Percentiles rank a stretch among this genome's conserved stretches.
Evolutionary conservation across 805 yeast genomes (phyloP).

Genomic region (Sporopachydermia quercuum): DNA sequence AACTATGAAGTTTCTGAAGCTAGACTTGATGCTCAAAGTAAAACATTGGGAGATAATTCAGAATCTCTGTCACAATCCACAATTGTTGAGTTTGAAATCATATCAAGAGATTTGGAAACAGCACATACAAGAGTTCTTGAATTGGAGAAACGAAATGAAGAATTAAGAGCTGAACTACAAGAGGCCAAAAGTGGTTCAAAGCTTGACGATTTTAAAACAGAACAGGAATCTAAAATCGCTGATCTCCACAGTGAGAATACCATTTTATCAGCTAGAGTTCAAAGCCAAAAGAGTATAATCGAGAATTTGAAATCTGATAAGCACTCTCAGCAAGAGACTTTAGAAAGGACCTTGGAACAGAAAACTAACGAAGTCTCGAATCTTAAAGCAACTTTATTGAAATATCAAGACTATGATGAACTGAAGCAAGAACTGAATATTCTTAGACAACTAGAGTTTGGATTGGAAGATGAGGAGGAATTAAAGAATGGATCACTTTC

Average conservation of each 20-base stretch:
- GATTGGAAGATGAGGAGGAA: slow-evolving; percentile 23
- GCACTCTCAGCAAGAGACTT: slow-evolving; percentile 22
- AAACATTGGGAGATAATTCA: slow-evolving; percentile 24
- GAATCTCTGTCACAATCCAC: slow-evolving; percentile 6
- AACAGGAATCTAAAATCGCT: slow-evolving; percentile 4
- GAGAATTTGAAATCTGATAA: slow-evolving; percentile 13
- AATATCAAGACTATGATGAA: slow-evolving; percentile 62
- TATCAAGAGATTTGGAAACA: slow-evolving; percentile 62
- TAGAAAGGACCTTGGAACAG: slow-evolving; percentile 31
- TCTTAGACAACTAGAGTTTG: slow-evolving; percentile 63
- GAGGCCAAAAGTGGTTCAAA: slow-evolving; percentile 27
- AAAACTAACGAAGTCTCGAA: slow-evolving; percentile 33
- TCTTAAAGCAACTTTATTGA: slow-evolving; percentile 33
- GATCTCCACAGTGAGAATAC: slow-evolving; percentile 39
- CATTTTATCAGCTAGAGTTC: slow-evolving; percentile 40
- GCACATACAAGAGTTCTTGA: slow-evolving; percentile 53
- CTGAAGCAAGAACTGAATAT: slow-evolving; percentile 62
- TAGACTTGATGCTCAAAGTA: slow-evolving; percentile 33
- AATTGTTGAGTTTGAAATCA: slow-evolving; percentile 36
- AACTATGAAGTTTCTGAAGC: slow-evolving; percentile 50
- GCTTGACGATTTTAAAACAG: slow-evolving; percentile 33
- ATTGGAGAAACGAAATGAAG: slow-evolving; percentile 66
- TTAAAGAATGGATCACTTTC: slow-evolving; percentile 11
- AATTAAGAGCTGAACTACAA: slow-evolving; percentile 50
- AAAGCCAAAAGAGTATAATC: slow-evolving; percentile 27